phyloP scores from a whole-genome alignment of 1,284 basidiomycete species.

The Rhodotorula mucilaginosa region DNA sequence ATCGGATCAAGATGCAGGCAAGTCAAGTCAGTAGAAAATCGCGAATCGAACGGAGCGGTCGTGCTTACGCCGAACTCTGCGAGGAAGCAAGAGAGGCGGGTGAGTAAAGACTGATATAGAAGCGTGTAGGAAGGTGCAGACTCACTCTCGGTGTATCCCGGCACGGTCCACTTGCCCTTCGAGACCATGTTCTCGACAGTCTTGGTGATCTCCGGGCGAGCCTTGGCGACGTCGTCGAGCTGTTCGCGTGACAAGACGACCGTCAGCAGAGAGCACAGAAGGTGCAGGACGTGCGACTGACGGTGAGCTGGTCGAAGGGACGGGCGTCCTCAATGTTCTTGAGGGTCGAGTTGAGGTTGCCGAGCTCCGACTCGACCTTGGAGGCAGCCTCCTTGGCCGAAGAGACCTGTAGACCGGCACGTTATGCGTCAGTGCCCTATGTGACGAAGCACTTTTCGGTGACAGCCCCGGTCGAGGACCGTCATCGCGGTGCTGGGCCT shows the following conservation, averaged over 20 bases:
- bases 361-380: constrained; percentile 90
- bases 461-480: not conserved
- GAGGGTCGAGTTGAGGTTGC: constrained; percentile 87
- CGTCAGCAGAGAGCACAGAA: not conserved
- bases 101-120: not conserved
- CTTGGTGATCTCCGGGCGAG: constrained; percentile 88
- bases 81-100: not conserved
- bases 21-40: not conserved
- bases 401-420: constrained; percentile 61
- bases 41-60: not conserved
- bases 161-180: constrained; percentile 99
- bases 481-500: not conserved
- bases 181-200: constrained; percentile 95
- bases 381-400: constrained; percentile 86
- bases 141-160: constrained; percentile 61
- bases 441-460: too few relatives aligned
- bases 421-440: not conserved
- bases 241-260: constrained; percentile 46
- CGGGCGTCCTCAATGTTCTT: constrained; percentile 97
- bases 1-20: too few relatives aligned
- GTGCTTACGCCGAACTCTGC: constrained; percentile 22
- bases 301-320: constrained; percentile 95
- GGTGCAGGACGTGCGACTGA: constrained; percentile 50
- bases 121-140: not conserved
- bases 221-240: constrained; percentile 85